A percentile compares a stretch with the other conserved stretches of the same genome.
These are phyloP conservation scores for Cucurbita pepo DNA, from an alignment of 306 rosid genomes.

Conservation along the genomic window DNA sequence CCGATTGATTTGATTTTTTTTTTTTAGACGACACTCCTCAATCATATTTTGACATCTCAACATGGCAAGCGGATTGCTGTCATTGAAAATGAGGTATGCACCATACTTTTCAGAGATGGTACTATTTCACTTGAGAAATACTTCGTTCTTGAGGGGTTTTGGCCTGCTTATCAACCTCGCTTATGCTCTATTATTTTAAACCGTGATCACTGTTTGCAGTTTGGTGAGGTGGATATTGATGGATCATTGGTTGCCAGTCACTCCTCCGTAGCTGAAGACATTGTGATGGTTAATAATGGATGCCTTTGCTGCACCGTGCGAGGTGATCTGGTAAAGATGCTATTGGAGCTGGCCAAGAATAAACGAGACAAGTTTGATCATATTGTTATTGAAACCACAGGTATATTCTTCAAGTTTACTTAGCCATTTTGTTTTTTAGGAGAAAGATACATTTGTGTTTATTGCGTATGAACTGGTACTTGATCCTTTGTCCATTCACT, in stretches of 20 bases:
- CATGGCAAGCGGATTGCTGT: slow-evolving; percentile 92
- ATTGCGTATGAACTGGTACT: not conserved
- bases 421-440: not conserved
- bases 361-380: slow-evolving; percentile 69
- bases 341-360: slow-evolving; percentile 58
- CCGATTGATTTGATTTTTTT: not conserved
- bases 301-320: slow-evolving; percentile 90
- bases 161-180: not conserved
- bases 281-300: slow-evolving; percentile 84
- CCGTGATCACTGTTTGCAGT: slow-evolving; percentile 30
- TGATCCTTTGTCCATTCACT: not conserved
- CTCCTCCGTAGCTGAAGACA: slow-evolving; percentile 52
- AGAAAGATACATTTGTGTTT: not conserved
- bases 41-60: slow-evolving; percentile 73
- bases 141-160: not conserved
- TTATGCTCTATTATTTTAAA: not conserved
- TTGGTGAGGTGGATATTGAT: slow-evolving; percentile 96
- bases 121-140: not conserved
- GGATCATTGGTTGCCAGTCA: slow-evolving; percentile 92
- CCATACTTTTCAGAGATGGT: not conserved
- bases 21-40: slow-evolving; percentile 71
- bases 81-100: slow-evolving; percentile 73
- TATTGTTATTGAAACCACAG: slow-evolving; percentile 87
- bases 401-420: slow-evolving; percentile 11
- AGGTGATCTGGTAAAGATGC: slow-evolving; percentile 83